Evolutionary conservation across 805 yeast genomes (phyloP).

Genomic region (Monosporozyma solicola): DNA sequence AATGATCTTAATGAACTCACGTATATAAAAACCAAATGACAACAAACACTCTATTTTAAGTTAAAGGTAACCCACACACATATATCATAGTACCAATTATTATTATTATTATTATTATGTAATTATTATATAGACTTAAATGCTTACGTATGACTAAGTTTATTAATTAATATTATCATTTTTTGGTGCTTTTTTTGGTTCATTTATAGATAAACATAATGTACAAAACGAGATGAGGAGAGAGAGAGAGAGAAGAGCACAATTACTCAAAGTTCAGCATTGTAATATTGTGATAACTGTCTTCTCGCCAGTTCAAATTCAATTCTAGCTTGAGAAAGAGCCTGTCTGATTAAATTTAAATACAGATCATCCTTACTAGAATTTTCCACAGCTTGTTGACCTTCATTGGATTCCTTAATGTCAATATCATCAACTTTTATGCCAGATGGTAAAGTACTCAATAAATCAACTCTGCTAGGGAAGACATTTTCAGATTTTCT

Average conservation of each 20-base stretch:
- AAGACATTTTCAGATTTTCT: slow-evolving; percentile 27
- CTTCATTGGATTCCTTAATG: slow-evolving; percentile 7
- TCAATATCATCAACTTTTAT: slow-evolving; percentile 10
- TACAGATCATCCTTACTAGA: slow-evolving; percentile 31
- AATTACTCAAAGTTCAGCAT: slow-evolving; percentile 10
- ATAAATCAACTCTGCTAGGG: slow-evolving; percentile 10
- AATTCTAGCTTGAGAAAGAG: slow-evolving; percentile 39
- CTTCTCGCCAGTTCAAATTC: slow-evolving; percentile 39
- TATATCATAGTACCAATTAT: background rate
- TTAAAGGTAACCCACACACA: background rate
- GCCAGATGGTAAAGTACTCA: slow-evolving; percentile 7
- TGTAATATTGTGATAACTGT: slow-evolving; percentile 41
- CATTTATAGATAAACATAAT: background rate
- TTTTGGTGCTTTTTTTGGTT: background rate
- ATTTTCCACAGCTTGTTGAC: slow-evolving; percentile 18
- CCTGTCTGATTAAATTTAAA: slow-evolving; percentile 36
- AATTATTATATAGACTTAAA: background rate
- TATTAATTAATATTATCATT: background rate
- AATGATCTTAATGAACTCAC: slow-evolving; percentile 3
- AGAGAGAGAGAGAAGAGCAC: background rate
- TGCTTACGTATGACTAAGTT: background rate
- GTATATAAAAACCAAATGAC: too few relatives aligned
- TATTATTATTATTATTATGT: background rate
- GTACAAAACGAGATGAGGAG: background rate
- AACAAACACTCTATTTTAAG: background rate